Evolutionary conservation across 2,329 filamentous ascomycete species (phyloP).

Genomic region (Colletotrichum shisoi): DNA sequence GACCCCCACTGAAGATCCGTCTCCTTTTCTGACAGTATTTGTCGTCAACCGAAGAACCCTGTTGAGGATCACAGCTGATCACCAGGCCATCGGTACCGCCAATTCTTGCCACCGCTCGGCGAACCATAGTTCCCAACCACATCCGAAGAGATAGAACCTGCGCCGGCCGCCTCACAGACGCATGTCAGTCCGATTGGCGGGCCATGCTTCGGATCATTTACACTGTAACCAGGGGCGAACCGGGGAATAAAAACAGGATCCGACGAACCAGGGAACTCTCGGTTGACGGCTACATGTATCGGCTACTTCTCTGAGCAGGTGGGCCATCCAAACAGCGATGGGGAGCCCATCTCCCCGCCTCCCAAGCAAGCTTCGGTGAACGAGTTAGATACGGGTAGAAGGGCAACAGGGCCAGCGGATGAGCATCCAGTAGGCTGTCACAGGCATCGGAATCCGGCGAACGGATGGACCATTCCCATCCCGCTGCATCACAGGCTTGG

Average conservation of each 20-base stretch:
- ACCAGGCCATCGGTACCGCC: constrained; percentile 12
- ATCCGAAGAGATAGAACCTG: background rate
- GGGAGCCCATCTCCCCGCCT: background rate
- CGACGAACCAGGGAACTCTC: background rate
- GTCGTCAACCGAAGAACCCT: constrained; percentile 9
- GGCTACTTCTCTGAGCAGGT: background rate
- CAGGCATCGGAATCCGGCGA: background rate
- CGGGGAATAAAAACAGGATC: background rate
- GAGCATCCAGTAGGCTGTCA: background rate
- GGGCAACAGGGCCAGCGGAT: background rate
- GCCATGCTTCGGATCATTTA: background rate
- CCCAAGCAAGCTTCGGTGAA: background rate
- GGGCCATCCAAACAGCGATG: background rate
- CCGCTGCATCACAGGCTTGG: background rate
- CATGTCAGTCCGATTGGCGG: background rate
- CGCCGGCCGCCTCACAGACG: background rate
- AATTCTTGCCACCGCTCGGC: background rate
- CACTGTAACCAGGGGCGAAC: background rate
- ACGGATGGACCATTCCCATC: background rate
- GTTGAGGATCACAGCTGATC: constrained; percentile 6
- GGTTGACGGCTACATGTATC: background rate
- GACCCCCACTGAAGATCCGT: background rate
- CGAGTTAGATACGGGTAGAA: background rate
- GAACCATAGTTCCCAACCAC: constrained; percentile 7
- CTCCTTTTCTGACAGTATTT: background rate